phyloP scores from a whole-genome alignment of 2,329 filamentous ascomycete genomes.

The Phoma herbarum region DNA sequence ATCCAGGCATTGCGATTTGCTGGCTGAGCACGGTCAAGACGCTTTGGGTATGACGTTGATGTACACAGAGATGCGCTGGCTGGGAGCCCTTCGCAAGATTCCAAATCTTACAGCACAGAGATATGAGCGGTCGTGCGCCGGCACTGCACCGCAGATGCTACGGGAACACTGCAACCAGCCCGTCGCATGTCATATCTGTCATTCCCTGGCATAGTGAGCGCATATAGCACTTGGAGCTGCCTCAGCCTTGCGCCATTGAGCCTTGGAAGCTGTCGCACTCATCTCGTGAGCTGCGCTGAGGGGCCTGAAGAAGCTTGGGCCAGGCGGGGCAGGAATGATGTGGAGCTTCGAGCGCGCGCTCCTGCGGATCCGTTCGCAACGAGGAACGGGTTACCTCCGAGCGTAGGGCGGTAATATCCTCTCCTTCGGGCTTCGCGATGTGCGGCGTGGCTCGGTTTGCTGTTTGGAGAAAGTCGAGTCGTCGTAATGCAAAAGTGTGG shows the following conservation, averaged over 20 bases:
- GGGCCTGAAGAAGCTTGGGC: conserved; percentile 3
- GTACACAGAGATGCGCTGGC: not conserved
- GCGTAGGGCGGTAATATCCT: not conserved
- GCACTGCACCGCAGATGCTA: not conserved
- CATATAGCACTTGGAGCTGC: not conserved
- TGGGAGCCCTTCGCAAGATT: not conserved
- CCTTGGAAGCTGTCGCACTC: not conserved
- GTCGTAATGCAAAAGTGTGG: not conserved
- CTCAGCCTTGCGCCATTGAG: not conserved
- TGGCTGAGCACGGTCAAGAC: not conserved
- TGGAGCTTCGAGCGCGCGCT: not conserved
- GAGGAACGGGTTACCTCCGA: conserved; percentile 1
- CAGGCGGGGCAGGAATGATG: conserved; percentile 7
- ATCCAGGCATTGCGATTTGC: conserved; percentile 7
- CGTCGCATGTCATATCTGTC: not conserved
- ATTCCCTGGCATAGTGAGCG: not conserved
- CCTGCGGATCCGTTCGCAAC: conserved; percentile 5
- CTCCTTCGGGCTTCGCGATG: not conserved
- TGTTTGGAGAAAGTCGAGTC: not conserved
- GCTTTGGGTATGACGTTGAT: conserved; percentile 13
- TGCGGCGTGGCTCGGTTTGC: not conserved
- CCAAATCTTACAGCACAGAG: conserved; percentile 3
- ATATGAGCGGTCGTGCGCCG: not conserved
- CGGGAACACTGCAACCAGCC: not conserved
- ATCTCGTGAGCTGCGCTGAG: conserved; percentile 1